phyloP scores from a whole-genome alignment of 2,329 filamentous ascomycete species.

The Ascochyta pisi region DNA sequence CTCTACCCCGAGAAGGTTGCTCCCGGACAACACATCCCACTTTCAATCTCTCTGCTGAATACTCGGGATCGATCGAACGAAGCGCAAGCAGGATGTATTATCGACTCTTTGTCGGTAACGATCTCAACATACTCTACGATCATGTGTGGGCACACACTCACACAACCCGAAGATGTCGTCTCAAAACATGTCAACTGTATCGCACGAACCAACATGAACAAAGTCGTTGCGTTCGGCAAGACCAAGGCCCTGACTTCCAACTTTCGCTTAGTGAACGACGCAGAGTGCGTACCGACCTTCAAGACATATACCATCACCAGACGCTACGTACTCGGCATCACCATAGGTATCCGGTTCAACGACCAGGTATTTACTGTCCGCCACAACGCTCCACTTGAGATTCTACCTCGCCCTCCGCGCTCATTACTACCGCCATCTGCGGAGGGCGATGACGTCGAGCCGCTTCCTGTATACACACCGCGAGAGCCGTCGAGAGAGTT shows the following conservation, averaged over 20 bases:
- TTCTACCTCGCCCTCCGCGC: constrained; percentile 36
- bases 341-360: constrained; percentile 37
- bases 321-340: constrained; percentile 36
- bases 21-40: constrained; percentile 43
- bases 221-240: constrained; percentile 28
- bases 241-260: constrained; percentile 33
- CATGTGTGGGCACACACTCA: constrained; percentile 36
- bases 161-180: constrained; percentile 38
- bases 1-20: constrained; percentile 36
- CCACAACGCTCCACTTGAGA: constrained; percentile 38
- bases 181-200: constrained; percentile 44
- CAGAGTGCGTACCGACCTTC: constrained; percentile 45
- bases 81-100: constrained; percentile 27
- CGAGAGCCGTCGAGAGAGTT: constrained; percentile 38
- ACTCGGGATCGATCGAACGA: constrained; percentile 28
- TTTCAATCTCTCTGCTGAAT: constrained; percentile 36
- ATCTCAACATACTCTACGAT: constrained; percentile 43
- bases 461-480: constrained; percentile 40
- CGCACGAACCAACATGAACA: constrained; percentile 33
- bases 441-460: constrained; percentile 36
- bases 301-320: constrained; percentile 45
- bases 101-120: constrained; percentile 38
- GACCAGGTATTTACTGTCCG: constrained; percentile 37
- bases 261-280: constrained; percentile 44
- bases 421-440: constrained; percentile 7